Evolutionary conservation across 306 rosid genomes (phyloP), one percentile per base, ranked within the genome.

Genomic region (Trifolium dubium): DNA sequence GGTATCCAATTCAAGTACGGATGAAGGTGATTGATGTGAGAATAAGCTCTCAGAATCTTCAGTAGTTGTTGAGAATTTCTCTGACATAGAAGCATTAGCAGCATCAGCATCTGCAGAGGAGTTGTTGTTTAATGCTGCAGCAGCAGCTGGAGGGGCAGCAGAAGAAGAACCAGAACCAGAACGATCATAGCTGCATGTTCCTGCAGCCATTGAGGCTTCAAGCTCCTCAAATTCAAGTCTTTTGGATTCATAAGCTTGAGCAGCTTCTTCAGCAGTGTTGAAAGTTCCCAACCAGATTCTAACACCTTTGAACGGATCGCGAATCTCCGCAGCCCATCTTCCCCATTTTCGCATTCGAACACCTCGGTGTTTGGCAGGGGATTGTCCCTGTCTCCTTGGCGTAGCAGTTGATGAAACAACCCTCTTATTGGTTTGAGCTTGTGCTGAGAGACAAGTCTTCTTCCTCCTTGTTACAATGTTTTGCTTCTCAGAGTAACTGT

Each of bases 261-360:
- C 84, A 29, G 99, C 97, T 3, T 88, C 96, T 53, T 92, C 99
- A 0, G 93, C 86, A 2, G 97, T 94, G 30, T 64, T 69, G 77
- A 58, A 94, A 13, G 99, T 92, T 1, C 99, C 99, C 9, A 94
- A 67, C 99, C 99, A 94, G 13, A 89, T 4, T 0, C 97, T 85
- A 8, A 15, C 17, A 19, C 81, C 59, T 10, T 74, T 72, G 18
- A 88, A 83, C 0, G 99, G 99, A 62, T 92, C 90, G 1, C 99
- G 96, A 72, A 94, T 94, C 74, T 94, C 99, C 1, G 99, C 97
- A 0, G 96, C 97, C 97, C 97, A 94, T 76, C 87, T 92, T 0
- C 99, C 99, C 89, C 96, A 94, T 51, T 90, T 82, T 62, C 99
- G 82, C 74, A 83, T 88, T 17, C 99, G 67, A 44, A 94, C 97